Base-by-base conservation (phyloP, 2,329 filamentous ascomycete species). In the Teratosphaeria viscida region DNA sequence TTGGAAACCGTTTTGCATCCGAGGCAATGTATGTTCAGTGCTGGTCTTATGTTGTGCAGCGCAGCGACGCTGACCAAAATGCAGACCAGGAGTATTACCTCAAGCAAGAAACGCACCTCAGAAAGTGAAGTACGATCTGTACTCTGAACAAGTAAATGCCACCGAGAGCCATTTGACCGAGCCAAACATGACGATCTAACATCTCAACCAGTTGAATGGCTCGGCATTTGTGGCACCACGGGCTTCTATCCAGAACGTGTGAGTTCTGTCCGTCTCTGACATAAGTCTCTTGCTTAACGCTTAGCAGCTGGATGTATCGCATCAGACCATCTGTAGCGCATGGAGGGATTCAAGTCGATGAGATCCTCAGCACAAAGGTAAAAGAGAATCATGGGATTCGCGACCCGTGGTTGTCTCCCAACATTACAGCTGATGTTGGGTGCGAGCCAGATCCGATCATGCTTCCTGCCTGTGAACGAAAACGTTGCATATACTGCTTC, bases 51-150 rank as follows among this genome's bases (percentile, higher is more conserved):
- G 12, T n/a, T 43, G 37, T 23, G 23, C 23, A 23, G 23, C 23
- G 23, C 37, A 43, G 16, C 37, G 37, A 43, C 11, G 16, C 37
- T 43, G 37, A 32, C 53, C 16, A 35, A 55, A 5, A 12, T 16
- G 7, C 12, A 63, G 64, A 26, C 62, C 62, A 12, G 63, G 58
- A 26, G 61, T 63, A 12, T 47, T 65, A 23, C 63, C 65, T 19
- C 60, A 60, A 27, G 63, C 56, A 7, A 49, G 59, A 58, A 71
- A 70, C 57, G 62, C 63, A 39, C 70, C 70, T 6, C 69, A 71
- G 58, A 71, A 70, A 47, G 74, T 73, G 60, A 74, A 71, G 58
- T 69, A 68, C 56, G 68, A 66, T 29, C 60, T 71, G 12, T 70
- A 67, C 37, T 67, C 70, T 5, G 70, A 71, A 58, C 69, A 71